Evolutionary conservation across 768 basidiomycete genomes (phyloP), one percentile per base, ranked within the genome.

Genomic region (Tylopilus cervinicoccineus): DNA sequence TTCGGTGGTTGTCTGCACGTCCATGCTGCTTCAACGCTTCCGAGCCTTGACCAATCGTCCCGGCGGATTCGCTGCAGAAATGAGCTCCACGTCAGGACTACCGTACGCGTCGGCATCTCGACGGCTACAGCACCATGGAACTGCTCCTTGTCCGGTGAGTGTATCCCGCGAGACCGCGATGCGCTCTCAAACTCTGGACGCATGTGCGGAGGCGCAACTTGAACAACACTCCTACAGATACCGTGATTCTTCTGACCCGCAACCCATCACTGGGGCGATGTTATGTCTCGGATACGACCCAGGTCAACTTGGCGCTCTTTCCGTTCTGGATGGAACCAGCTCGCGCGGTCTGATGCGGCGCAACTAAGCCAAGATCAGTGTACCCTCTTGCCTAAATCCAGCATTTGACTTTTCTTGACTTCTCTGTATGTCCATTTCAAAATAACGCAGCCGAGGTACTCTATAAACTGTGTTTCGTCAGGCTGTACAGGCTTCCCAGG

Each of bases 401-500:
- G 59, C 45, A 50, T 58, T 45, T 48, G 39, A 60, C 52, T 51
- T 63, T 65, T 62, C 52, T 49, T 47, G 47, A 54, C 59, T 54
- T 47, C 56, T 28, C 47, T 43, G 24, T 37, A 50, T 50, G 43
- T 38, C 49, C 53, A 60, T 53, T 54, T 64, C 59, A 63, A 63
- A 65, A 63, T 63, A 63, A 56, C 63, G 56, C 46, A 52, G 53
- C 67, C 65, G 55, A 63, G 48, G 47, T 47, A 29, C 46, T 43
- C 44, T 51, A 49, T 43, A 48, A 39, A 10, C 43, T 55, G 48
- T 52, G 50, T 55, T 62, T 56, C 53, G 59, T 55, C 53, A 56
- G 57, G 60, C 65, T 65, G 63, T 65, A 65, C 64, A 57, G 51
- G 54, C 59, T 61, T 65, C 49, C 43, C 51, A 51, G 66, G 66